Base-by-base conservation (phyloP, 164 flowering plant genomes). In the Nymphaea colorata region DNA sequence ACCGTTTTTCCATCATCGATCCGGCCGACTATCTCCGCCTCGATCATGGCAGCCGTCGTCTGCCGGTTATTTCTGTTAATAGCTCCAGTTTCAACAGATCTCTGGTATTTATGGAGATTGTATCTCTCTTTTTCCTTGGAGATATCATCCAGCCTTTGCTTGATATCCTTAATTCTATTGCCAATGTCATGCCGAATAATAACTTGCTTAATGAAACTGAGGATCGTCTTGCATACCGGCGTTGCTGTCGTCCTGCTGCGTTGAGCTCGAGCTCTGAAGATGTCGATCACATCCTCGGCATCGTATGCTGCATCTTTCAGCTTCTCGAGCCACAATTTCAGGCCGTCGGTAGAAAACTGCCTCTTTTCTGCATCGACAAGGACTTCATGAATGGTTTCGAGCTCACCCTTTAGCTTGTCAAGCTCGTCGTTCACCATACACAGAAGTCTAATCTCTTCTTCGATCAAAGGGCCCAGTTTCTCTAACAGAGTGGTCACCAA, bases 231-330 rank as follows among this genome's bases (percentile, higher is more conserved):
- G 59, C 69, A 14, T 66, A 17, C 25, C 3, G 18, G 41, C 2
- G 7, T 17, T 10, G 11, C 59, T 12, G 47, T 47, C 47, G 55
- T 3, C 44, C 44, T 66, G 14, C 14, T 43, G 6, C 42, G 65
- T 10, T 15, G 47, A 64, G 11, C 51, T 16, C 44, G 11, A 12
- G 65, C 60, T 12, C 43, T 2, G 55, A 68, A 41, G 60, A 61
- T 71, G 51, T 73, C 75, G 42, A 73, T 44, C 7, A 66, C 6
- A 42, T 73, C 75, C 8, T 73, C 72, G 8, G 67, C 64, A 42
- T 73, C 72, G 17, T 73, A 73, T 36, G 75, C 71, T 14, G 61
- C 42, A 44, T 65, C 75, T 25, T 51, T 65, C 44, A 73, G 68
- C 25, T 69, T 43, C 45, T 18, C 61, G 61, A 69, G 53, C 72